Evolutionary conservation across 2,329 filamentous ascomycete genomes (phyloP).

Genomic region (Xylaria sp.): DNA sequence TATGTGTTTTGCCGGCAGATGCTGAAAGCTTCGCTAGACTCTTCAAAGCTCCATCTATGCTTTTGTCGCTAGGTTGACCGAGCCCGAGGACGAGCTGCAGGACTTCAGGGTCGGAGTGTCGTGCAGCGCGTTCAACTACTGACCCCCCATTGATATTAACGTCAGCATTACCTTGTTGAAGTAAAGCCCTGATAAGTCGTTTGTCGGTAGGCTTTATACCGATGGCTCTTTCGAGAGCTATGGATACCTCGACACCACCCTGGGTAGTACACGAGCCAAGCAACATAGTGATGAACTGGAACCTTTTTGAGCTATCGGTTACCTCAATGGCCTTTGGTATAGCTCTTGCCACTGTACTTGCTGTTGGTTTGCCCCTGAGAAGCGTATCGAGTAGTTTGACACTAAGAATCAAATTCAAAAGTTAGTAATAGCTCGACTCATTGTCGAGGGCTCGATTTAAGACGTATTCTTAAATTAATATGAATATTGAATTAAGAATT

Average conservation of each 20-base stretch:
- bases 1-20: constrained; percentile 60
- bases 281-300: constrained; percentile 61
- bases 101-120: constrained; percentile 61
- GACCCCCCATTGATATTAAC: constrained; percentile 61
- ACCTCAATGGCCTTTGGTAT: constrained; percentile 61
- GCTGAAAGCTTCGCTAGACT: constrained; percentile 58
- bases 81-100: constrained; percentile 60
- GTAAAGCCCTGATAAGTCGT: constrained; percentile 59
- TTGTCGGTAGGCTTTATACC: constrained; percentile 61
- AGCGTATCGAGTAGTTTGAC: constrained; percentile 58
- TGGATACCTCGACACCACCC: constrained; percentile 56
- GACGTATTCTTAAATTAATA: background rate
- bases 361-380: constrained; percentile 58
- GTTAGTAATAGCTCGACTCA: constrained; percentile 1
- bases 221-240: constrained; percentile 57
- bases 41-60: constrained; percentile 57
- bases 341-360: constrained; percentile 60
- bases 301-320: constrained; percentile 55
- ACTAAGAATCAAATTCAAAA: constrained; percentile 8
- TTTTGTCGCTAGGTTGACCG: constrained; percentile 58
- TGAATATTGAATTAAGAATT: background rate
- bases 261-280: constrained; percentile 59
- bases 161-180: constrained; percentile 64
- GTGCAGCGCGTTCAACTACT: constrained; percentile 52
- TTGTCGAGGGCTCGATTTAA: background rate